Evolutionary conservation across 768 basidiomycete genomes (phyloP), one percentile per base, ranked within the genome.

Genomic region (Leccinum longicurvipes): DNA sequence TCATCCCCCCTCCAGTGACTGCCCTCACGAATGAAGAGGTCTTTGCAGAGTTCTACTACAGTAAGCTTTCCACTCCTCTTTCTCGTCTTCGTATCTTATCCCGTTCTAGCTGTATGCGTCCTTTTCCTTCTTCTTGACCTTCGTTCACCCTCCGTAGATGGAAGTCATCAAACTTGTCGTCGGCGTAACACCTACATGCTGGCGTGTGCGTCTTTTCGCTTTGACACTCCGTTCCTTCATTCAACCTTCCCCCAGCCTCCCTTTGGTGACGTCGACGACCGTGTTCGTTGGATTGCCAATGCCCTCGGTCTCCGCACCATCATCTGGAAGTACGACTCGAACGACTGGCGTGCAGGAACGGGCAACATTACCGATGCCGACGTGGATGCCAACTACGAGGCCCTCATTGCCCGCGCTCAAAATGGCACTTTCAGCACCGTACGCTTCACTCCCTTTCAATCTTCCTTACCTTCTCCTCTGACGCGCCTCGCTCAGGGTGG

Each of bases 21-120:
- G 64, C 81, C 2, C 74, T 86, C 41, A 70, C 77, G 9, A 91
- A 84, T 64, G 73, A 82, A 60, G 73, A 86, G 58, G 86, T 82
- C 4, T 89, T 91, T 55, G 89, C 89, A 4, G 89, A 92, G 68
- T 75, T 93, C 17, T 90, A 85, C 56, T 93, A 89, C 71, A 83
- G 82, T 81, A 60, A 32, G 82, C 69, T 10, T 51, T 5, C 6
- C 4, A 39, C 4, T 17, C 23, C 24, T 27, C 9, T n/a, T 14
- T 23, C 5, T 15, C 42, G 3, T 9, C 0, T 4, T 25, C 47
- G 4, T 42, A 32, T 23, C 65, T 66, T 21, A 60, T 39, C 23
- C 36, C 42, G 34, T 3, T 9, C 9, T 49, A 72, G 69, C 69
- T 8, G 70, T 70, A 63, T 51, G 70, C 57, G 1, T 24, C 3